Conservation (phyloP, 306 rosid genomes). For the Cucurbita moschata region DNA sequence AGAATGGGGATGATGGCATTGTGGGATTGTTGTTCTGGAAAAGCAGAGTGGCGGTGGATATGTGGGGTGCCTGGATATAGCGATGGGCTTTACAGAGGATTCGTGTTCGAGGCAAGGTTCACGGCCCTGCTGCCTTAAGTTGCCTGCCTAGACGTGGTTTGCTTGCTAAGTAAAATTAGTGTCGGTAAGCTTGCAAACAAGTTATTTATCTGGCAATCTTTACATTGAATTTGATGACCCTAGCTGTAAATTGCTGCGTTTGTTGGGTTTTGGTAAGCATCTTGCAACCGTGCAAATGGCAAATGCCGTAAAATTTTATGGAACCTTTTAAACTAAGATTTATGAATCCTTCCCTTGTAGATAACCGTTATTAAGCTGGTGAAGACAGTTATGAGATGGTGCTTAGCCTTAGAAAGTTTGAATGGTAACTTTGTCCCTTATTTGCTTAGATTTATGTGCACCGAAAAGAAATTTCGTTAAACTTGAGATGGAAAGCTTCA, state of each 20-base stretch:
- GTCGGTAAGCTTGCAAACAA: not conserved
- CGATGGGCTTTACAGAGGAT: conserved; percentile 63
- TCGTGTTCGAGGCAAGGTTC: conserved; percentile 63
- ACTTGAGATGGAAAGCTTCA: not conserved
- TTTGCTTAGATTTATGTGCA: not conserved
- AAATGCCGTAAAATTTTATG: not conserved
- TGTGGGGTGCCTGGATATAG: conserved; percentile 38
- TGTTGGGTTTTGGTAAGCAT: not conserved
- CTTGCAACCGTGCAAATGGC: not conserved
- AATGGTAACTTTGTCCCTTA: not conserved
- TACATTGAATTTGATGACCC: not conserved
- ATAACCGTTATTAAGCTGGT: not conserved
- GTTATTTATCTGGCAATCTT: not conserved
- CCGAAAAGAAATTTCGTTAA: not conserved
- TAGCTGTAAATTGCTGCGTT: not conserved
- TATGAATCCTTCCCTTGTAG: not conserved
- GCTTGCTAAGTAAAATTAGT: not conserved
- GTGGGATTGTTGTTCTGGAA: conserved; percentile 36
- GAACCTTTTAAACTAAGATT: not conserved
- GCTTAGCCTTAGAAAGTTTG: not conserved
- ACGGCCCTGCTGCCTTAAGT: conserved; percentile 41
- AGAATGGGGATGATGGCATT: conserved; percentile 51
- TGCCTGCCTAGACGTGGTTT: not conserved
- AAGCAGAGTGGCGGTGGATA: conserved; percentile 66
- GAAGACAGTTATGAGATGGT: not conserved